Base-by-base conservation (phyloP, 257 asterid genomes). In the Jacaranda mimosifolia region DNA sequence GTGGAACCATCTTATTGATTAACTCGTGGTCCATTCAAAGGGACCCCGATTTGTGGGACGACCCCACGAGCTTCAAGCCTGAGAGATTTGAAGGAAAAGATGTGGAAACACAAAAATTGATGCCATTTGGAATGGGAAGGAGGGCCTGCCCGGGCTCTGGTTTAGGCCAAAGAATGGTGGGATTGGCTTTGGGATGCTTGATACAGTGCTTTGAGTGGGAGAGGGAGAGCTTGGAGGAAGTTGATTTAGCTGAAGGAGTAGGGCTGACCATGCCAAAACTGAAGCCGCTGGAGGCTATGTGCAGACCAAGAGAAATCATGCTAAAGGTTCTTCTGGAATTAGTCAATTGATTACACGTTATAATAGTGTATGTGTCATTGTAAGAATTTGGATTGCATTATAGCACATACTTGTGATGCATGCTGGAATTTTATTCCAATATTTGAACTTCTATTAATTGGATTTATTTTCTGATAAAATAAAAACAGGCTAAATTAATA, bases 121-220 rank as follows among this genome's bases (percentile, higher is more conserved):
- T 87, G 81, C 83, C 84, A 1, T 87, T 84, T 52, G 88, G 88
- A 12, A 80, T 77, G 77, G 88, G 88, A 12, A 68, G 91, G 19
- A 77, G 88, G 83, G 82, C 83, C 0, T 87, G 91, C 76, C 91
- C 91, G 0, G 87, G 91, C 8, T 40, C 76, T 5, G 79, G 79
- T 8, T 39, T 86, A 21, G 91, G 75, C 0, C 79, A 70, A 19
- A 72, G 85, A 17, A 76, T 86, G 79, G 85, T 86, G 19, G 85
- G 88, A 0, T 56, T 86, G 75, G 72, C 45, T 2, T 68, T 86
- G 65, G 91, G 81, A 1, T 84, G 77, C 2, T 64, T 86, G 68
- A 69, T 86, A 55, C 88, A 86, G 43, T 79, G 88, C 67, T 86
- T 84, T 8, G 87, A 86, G 1, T 79, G 88, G 91, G 60, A 82